Evolutionary conservation across 495 filamentous ascomycete genomes (phyloP), one percentile per base, ranked within the genome.

Genomic region (Cercophora sp.): DNA sequence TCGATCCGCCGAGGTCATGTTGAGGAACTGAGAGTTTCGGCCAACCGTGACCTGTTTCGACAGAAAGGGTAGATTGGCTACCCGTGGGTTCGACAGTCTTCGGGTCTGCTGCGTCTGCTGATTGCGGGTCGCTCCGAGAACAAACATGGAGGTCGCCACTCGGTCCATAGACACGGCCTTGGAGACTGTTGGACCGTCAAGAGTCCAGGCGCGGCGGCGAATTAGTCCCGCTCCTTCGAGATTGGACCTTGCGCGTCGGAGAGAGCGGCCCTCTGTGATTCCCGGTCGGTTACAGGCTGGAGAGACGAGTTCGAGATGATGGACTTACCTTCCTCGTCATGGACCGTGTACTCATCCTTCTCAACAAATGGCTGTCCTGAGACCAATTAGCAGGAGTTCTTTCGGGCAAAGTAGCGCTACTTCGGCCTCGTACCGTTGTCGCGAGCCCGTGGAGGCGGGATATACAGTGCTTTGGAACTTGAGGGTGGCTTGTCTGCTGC

Each of bases 21-120:
- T 86, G 11, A 92, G 72, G 59, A 96, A 96, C 23, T 85, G 83
- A 31, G 91, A 95, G 61, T 96, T 96, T 34, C 91, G 76, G 11
- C 87, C 89, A 26, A 94, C 72, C 0, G 91, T 96, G 5, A 89
- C 87, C 61, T 88, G 80, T 79, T 85, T 94, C 62, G 87, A 93
- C 15, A 96, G 76, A 66, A 96, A 96, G 1, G 91, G 90, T 36
- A 83, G 82, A 5, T 68, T 60, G 41, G 36, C 36, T 19, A 2
- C 36, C 8, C 36, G 36, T 15, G 36, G n/a, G 10, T 8, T 18
- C n/a, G 36, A 8, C 10, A 3, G 15, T 18, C 36, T 39, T 18
- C 5, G 2, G 16, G 36, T 15, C n/a, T 3, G 8, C 10, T n/a
- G 10, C 15, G 18, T 15, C 36, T 39, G 36, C 36, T 39, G 36